Conservation (phyloP, 345 rosid species). For the Atalantia buxifolia region DNA sequence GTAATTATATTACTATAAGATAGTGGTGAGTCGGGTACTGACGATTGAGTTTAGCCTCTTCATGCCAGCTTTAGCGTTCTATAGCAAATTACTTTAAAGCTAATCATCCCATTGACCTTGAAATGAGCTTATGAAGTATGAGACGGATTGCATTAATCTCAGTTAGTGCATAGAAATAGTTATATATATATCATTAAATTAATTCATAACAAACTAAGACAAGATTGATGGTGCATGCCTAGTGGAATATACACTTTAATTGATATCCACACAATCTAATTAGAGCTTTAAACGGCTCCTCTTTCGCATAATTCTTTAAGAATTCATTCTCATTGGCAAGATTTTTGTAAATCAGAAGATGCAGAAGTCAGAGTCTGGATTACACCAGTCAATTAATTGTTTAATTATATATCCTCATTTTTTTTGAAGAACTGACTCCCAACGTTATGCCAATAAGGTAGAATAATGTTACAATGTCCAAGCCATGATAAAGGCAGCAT, state of each 20-base stretch:
- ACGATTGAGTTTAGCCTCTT: not conserved
- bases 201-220: not conserved
- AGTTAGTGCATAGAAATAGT: not conserved
- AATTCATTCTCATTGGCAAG: not conserved
- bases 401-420: not conserved
- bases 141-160: slow-evolving; percentile 11
- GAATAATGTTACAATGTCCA: not conserved
- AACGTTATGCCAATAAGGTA: not conserved
- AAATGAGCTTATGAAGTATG: not conserved
- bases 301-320: not conserved
- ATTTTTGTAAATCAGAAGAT: not conserved
- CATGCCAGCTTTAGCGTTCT: not conserved
- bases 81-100: not conserved
- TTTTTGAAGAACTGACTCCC: not conserved
- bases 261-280: not conserved
- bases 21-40: not conserved
- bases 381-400: not conserved
- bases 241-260: not conserved
- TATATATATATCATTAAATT: no score
- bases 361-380: not conserved
- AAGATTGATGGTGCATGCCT: not conserved
- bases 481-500: not conserved
- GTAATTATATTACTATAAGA: not conserved
- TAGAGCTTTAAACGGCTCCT: not conserved
- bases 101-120: not conserved